Evolutionary conservation across 257 asterid genomes (phyloP).

Genomic region (Handroanthus guayacan): DNA sequence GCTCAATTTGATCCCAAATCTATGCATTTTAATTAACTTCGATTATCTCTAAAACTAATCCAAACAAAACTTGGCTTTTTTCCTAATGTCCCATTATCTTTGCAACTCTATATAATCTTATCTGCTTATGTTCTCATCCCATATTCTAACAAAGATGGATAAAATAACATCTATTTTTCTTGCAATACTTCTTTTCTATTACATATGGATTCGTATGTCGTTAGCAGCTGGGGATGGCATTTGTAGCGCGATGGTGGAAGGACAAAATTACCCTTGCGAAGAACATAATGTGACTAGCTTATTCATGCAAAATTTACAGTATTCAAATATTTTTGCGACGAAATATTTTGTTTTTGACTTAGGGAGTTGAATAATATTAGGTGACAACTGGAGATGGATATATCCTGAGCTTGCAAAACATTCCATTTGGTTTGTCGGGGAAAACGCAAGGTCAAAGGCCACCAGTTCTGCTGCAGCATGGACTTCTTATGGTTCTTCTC

Average conservation of each 20-base stretch:
- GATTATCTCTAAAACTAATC: constrained; percentile 2
- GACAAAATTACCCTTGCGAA: constrained; percentile 43
- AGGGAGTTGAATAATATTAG: constrained; percentile 19
- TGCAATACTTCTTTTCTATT: constrained; percentile 21
- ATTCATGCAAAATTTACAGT: neutral
- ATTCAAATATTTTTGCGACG: neutral
- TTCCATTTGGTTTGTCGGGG: constrained; percentile 48
- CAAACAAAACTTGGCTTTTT: neutral
- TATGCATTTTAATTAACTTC: constrained; percentile 4
- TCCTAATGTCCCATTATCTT: neutral
- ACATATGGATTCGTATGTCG: constrained; percentile 1
- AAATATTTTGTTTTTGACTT: neutral
- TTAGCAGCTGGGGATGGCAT: constrained; percentile 39
- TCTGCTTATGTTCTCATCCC: constrained; percentile 16
- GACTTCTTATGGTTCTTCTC: constrained; percentile 43
- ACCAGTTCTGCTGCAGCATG: constrained; percentile 54
- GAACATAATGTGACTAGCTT: constrained; percentile 46
- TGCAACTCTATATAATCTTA: neutral
- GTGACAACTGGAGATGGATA: constrained; percentile 55
- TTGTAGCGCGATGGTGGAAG: constrained; percentile 45
- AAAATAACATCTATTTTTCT: constrained; percentile 4
- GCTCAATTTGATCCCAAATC: constrained; percentile 1
- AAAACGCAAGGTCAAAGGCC: constrained; percentile 31
- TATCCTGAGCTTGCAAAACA: constrained; percentile 53
- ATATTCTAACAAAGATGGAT: constrained; percentile 22